Conservation (phyloP, 2,329 filamentous ascomycete species). For the Paramyrothecium sp. region DNA sequence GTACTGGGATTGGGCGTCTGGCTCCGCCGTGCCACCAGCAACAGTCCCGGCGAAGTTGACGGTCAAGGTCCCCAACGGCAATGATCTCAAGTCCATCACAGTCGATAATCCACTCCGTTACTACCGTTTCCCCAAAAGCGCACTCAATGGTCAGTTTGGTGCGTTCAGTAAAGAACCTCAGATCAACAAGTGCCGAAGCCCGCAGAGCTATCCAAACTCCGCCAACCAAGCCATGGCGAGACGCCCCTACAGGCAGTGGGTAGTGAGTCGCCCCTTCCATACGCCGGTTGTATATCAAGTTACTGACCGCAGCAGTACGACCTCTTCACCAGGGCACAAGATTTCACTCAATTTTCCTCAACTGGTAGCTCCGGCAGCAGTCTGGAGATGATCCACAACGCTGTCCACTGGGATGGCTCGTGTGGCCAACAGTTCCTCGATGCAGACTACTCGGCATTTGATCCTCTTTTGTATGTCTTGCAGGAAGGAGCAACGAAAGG, state of each 20-base stretch:
- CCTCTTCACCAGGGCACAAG: constrained; percentile 21
- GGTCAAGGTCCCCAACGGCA: constrained; percentile 7
- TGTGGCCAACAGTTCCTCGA: constrained; percentile 27
- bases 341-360: constrained; percentile 17
- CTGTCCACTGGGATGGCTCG: constrained; percentile 21
- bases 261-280: constrained; percentile 25
- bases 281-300: neutral
- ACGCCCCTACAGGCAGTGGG: constrained; percentile 25
- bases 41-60: constrained; percentile 10
- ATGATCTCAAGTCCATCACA: constrained; percentile 13
- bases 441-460: constrained; percentile 27
- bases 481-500: neutral
- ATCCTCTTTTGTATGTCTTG: constrained; percentile 31
- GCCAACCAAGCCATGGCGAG: constrained; percentile 23
- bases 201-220: constrained; percentile 25
- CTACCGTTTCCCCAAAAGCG: constrained; percentile 40
- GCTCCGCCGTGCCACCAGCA: constrained; percentile 32
- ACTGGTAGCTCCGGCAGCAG: constrained; percentile 23
- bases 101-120: constrained; percentile 45
- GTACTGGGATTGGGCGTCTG: constrained; percentile 46
- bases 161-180: constrained; percentile 10
- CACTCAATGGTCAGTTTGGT: constrained; percentile 29
- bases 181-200: constrained; percentile 27
- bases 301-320: constrained; percentile 21
- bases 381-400: constrained; percentile 29